These are phyloP conservation scores for Petunia axillaris DNA, from an alignment of 257 asterid genomes.

Conservation along the genomic window DNA sequence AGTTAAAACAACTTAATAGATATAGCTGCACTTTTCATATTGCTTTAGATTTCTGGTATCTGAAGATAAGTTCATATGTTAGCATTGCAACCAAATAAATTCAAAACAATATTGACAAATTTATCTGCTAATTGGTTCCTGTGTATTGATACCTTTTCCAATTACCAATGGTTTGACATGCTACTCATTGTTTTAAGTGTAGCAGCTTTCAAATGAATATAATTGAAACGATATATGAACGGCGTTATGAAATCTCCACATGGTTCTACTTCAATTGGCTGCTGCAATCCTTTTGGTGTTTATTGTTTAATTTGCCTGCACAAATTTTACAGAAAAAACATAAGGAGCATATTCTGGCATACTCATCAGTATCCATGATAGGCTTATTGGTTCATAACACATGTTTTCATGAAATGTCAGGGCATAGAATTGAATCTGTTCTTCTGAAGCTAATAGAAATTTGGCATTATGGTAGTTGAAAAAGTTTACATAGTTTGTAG, in stretches of 20 bases:
- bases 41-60: neutral
- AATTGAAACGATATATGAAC: neutral
- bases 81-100: neutral
- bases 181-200: neutral
- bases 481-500: slow-evolving; percentile 65
- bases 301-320: slow-evolving; percentile 66
- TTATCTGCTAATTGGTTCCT: neutral
- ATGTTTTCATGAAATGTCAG: neutral
- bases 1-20: neutral
- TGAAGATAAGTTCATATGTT: neutral
- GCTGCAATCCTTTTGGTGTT: slow-evolving; percentile 55
- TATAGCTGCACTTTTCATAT: neutral
- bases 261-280: neutral
- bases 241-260: slow-evolving; percentile 6
- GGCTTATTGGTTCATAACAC: neutral
- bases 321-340: slow-evolving; percentile 19
- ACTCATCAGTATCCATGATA: neutral
- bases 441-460: neutral
- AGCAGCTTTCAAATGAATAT: neutral
- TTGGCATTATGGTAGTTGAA: neutral
- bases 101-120: neutral
- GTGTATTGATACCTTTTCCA: neutral
- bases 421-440: neutral
- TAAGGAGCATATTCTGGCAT: neutral
- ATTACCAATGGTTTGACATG: neutral